phyloP scores from a whole-genome alignment of 202 grass and related monocot species.

The Miscanthus sacchariflorus region DNA sequence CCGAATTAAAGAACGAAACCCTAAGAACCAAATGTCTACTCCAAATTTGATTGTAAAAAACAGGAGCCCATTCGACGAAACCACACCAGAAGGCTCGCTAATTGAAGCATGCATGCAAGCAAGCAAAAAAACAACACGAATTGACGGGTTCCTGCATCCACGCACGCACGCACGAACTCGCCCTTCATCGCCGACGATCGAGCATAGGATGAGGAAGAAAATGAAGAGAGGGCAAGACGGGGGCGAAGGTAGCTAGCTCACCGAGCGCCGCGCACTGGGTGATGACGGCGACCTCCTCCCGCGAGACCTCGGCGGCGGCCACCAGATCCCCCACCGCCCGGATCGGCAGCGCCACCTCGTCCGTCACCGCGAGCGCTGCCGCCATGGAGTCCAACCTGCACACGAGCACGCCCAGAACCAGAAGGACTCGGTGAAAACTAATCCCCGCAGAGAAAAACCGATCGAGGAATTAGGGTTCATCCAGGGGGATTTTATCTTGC shows the following conservation, averaged over 20 bases:
- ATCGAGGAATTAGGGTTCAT: not conserved
- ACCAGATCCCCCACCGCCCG: slow-evolving; percentile 60
- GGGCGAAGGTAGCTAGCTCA: slow-evolving; percentile 25
- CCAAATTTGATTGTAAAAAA: not conserved
- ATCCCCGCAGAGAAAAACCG: not conserved
- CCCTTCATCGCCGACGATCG: not conserved
- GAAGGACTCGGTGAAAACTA: not conserved
- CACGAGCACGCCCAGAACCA: not conserved
- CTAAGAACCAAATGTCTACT: not conserved
- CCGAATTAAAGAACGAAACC: not conserved
- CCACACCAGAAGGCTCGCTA: not conserved
- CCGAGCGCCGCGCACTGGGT: slow-evolving; percentile 76
- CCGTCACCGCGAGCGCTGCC: slow-evolving; percentile 73
- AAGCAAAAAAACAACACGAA: not conserved
- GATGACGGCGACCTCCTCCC: slow-evolving; percentile 73
- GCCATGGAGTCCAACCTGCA: slow-evolving; percentile 47
- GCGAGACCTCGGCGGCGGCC: slow-evolving; percentile 54
- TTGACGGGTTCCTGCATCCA: not conserved
- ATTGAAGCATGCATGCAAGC: not conserved
- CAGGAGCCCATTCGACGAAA: not conserved
- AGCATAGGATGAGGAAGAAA: not conserved
- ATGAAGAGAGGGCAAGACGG: not conserved
- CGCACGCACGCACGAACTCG: not conserved
- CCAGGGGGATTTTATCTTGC: not conserved
- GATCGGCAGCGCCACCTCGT: slow-evolving; percentile 70